Percentiles rank a stretch among this genome's conserved stretches.
Evolutionary conservation across 306 rosid species (phyloP).

Genomic region (Vicia faba): DNA sequence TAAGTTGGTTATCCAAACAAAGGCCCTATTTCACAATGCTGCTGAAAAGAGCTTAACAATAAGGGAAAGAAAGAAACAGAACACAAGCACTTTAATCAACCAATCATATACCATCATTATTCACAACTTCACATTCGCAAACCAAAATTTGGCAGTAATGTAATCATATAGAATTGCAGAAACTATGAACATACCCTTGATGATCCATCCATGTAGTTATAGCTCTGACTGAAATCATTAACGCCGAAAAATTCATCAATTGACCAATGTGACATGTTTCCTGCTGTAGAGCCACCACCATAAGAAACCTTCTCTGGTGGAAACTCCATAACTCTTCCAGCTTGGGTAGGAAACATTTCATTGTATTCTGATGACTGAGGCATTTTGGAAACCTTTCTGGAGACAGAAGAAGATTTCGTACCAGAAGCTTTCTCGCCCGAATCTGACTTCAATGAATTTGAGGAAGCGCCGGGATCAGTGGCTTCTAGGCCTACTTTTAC

Average conservation of each 20-base stretch:
- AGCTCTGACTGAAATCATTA: conserved; percentile 61
- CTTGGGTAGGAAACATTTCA: conserved; percentile 44
- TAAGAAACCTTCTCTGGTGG: conserved; percentile 46
- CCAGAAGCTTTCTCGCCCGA: conserved; percentile 51
- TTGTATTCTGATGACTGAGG: conserved; percentile 48
- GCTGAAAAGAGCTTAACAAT: too few relatives aligned
- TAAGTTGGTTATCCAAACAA: too few relatives aligned
- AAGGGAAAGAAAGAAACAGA: conserved; percentile 2
- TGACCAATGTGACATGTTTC: conserved; percentile 73
- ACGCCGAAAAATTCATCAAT: conserved; percentile 70
- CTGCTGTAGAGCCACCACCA: conserved; percentile 69
- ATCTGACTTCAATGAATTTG: conserved; percentile 47
- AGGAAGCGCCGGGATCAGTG: conserved; percentile 48
- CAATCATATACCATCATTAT: background rate
- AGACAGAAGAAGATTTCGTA: too few relatives aligned
- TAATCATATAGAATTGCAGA: background rate
- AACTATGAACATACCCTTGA: conserved; percentile 67
- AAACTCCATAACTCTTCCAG: conserved; percentile 52
- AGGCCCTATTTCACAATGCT: too few relatives aligned
- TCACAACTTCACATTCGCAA: background rate
- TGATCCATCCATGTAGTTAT: conserved; percentile 70
- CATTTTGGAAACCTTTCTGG: conserved; percentile 25
- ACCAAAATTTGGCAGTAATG: too few relatives aligned
- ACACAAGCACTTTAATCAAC: too few relatives aligned
- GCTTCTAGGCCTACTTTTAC: conserved; percentile 73